Percentiles rank a stretch among this genome's conserved stretches.
Conservation (phyloP, 2,329 filamentous ascomycete genomes). For the Phaeosphaeriaceae sp. region DNA sequence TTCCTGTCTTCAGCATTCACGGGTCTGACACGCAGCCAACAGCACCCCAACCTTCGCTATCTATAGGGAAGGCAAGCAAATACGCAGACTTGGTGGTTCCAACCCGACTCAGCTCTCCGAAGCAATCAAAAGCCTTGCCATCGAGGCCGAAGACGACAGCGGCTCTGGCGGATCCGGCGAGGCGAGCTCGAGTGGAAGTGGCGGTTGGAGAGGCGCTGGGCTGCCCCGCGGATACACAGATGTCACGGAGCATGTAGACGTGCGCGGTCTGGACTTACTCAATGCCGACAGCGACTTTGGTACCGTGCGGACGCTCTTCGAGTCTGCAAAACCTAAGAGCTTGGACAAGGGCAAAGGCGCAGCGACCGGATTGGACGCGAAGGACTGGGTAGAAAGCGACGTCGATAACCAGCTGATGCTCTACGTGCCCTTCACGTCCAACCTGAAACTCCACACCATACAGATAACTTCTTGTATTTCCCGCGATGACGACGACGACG, state of each 20-base stretch:
- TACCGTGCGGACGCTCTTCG: constrained; percentile 75
- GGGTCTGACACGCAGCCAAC: constrained; percentile 9
- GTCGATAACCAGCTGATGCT: constrained; percentile 97
- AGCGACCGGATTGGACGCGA: constrained; percentile 61
- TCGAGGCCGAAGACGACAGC: constrained; percentile 63
- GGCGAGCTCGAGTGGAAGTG: constrained; percentile 53
- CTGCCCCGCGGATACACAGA: constrained; percentile 83
- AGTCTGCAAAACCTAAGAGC: constrained; percentile 69
- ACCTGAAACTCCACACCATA: constrained; percentile 84
- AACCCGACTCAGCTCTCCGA: constrained; percentile 74
- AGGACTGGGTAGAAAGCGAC: constrained; percentile 94
- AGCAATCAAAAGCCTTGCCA: constrained; percentile 73
- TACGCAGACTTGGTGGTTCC: constrained; percentile 75
- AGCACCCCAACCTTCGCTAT: constrained; percentile 92
- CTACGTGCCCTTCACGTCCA: constrained; percentile 86
- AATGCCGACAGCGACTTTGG: constrained; percentile 84
- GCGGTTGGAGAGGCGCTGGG: constrained; percentile 74
- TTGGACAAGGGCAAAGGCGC: constrained; percentile 61
- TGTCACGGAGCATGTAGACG: constrained; percentile 81
- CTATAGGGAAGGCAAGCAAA: constrained; percentile 70
- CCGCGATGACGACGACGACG: constrained; percentile 68
- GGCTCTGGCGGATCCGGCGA: constrained; percentile 52
- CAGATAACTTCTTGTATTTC: constrained; percentile 84
- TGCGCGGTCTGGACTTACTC: constrained; percentile 81
- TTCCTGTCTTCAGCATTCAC: not conserved